phyloP scores from a whole-genome alignment of 805 yeast species.

The Metschnikowia gruessii region DNA sequence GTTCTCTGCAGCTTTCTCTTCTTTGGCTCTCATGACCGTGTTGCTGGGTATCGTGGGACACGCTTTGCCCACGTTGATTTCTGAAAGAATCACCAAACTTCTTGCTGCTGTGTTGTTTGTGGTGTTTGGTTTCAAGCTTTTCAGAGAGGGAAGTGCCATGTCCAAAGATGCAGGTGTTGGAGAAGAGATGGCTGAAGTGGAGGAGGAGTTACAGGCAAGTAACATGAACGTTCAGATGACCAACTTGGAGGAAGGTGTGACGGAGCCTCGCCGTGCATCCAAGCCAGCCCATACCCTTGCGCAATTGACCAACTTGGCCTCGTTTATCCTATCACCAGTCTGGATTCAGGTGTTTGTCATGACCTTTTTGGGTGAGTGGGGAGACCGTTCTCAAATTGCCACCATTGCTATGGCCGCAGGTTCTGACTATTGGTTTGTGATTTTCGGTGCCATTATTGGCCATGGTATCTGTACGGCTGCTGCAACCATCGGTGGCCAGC shows the following conservation, averaged over 20 bases:
- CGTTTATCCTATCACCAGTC: constrained; percentile 72
- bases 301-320: constrained; percentile 53
- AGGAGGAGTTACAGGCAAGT: constrained; percentile 77
- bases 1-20: constrained; percentile 82
- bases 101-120: constrained; percentile 79
- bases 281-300: constrained; percentile 21
- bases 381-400: constrained; percentile 97
- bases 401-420: constrained; percentile 99
- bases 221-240: constrained; percentile 52
- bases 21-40: constrained; percentile 87
- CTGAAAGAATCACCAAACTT: constrained; percentile 75
- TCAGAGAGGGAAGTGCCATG: constrained; percentile 82
- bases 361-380: constrained; percentile 99
- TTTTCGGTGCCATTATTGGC: constrained; percentile 85
- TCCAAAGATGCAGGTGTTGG: constrained; percentile 80
- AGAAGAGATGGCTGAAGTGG: constrained; percentile 95
- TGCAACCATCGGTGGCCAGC: constrained; percentile 93
- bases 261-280: constrained; percentile 12
- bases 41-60: constrained; percentile 91
- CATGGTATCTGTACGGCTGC: constrained; percentile 83
- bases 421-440: constrained; percentile 83
- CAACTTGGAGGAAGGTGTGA: constrained; percentile 57
- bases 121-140: constrained; percentile 73
- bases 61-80: constrained; percentile 78
- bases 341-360: constrained; percentile 94